Base-by-base conservation (phyloP, 2,329 filamentous ascomycete genomes). In the Colletotrichum sp. region DNA sequence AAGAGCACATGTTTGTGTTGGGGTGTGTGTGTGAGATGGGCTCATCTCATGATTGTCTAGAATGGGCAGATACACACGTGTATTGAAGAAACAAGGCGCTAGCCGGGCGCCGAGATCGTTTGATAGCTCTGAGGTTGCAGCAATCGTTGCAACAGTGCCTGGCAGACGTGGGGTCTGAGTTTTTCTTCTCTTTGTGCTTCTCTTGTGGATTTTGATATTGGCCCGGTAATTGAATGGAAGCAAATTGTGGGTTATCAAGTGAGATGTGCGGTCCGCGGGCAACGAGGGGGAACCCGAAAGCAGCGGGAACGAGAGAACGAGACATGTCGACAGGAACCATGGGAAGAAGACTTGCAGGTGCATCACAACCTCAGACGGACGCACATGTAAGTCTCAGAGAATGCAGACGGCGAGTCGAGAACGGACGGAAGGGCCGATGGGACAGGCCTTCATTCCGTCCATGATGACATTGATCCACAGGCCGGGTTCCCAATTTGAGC, bases 91-190 rank as follows among this genome's bases (percentile, higher is more conserved):
- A 34, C 36, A 18, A 32, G 44, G 13, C 21, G 26, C 28, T 65
- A 32, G 44, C 44, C 57, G 63, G 70, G 36, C 60, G 70, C 73
- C 34, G 70, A 72, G 70, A 69, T 76, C 64, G 70, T 49, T 72
- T 65, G 44, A 24, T 59, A 65, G 64, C 34, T 57, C n/a, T 44
- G 32, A 21, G 72, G 55, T 68, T 63, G 69, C 73, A 68, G 69
- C 55, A 75, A 72, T 68, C 30, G 69, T 67, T 67, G 69, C 69
- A 30, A 60, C 55, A 52, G 28, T 59, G 28, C 13, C 64, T 62
- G 34, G 34, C 26, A 59, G 52, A 13, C 36, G 8, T 21, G 30
- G 26, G 65, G 28, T 26, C 57, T 59, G 36, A 24, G 34, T 49
- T 55, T 64, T 52, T 39, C 10, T 21, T 59, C n/a, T 26, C n/a